Evolutionary conservation across 2,329 filamentous ascomycete genomes (phyloP), one percentile per base, ranked within the genome.

Genomic region (Fusarium mexicanum): DNA sequence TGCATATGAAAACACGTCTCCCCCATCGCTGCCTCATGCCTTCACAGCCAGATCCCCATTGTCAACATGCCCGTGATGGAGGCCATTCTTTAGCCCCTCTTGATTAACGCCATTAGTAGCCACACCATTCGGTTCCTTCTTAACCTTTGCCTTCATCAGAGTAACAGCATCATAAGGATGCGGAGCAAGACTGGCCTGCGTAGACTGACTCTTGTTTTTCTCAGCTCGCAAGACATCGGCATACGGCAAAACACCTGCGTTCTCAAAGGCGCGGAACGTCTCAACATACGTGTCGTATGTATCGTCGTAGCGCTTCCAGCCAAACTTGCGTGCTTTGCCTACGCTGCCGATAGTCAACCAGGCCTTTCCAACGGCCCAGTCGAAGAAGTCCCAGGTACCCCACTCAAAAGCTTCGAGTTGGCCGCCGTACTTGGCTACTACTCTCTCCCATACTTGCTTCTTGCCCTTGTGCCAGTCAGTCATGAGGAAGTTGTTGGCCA

Each of bases 331-430:
- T 9, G 72, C 72, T 48, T 74, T 74, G 17, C 58, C 35, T 6
- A 71, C 61, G 17, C 41, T 57, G 16, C 63, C 26, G 17, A 74
- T 71, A 6, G 72, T 74, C 17, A 54, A 67, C 72, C 71, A 74
- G 24, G 71, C 58, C 58, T 74, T 74, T 37, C 72, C 72, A 22
- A 74, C 61, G 7, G 67, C 70, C 72, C 72, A 74, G 46, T 73
- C 72, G 17, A 74, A 71, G 33, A 74, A 74, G 54, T 74, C 70
- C 70, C 67, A 74, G 10, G 72, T 74, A 8, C 72, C 72, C 72
- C 71, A 74, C 20, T 66, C 51, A 24, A 64, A 73, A 24, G 72
- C 72, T 11, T 74, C 64, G 13, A 64, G 53, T 9, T 68, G 43
- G 11, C 72, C 72, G 2, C 72, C 72, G 22, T 74, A 43, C 24